Evolutionary conservation across 176 grass and related monocot genomes (phyloP).

Genomic region (maize (Zea mays)): DNA sequence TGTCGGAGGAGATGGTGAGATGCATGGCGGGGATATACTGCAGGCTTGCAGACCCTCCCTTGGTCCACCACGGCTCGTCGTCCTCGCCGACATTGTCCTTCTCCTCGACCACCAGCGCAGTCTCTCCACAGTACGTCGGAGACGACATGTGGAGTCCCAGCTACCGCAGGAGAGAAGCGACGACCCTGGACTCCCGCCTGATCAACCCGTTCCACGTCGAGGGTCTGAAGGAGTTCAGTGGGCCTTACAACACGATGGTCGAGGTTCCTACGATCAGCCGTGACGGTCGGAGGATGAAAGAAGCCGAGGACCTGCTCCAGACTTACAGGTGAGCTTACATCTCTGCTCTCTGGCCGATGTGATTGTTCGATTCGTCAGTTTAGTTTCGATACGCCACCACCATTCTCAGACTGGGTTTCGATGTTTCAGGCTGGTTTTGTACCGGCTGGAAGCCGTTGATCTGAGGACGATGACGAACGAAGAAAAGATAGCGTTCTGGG

Average conservation of each 20-base stretch:
- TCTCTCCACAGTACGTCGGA: conserved; percentile 74
- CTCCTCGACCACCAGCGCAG: conserved; percentile 69
- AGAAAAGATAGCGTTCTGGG: conserved; percentile 90
- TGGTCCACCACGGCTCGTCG: conserved; percentile 58
- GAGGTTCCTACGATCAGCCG: conserved; percentile 82
- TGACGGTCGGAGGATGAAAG: conserved; percentile 63
- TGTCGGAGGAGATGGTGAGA: conserved; percentile 91
- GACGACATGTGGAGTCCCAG: conserved; percentile 75
- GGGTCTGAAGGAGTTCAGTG: conserved; percentile 94
- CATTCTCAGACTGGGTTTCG: background rate
- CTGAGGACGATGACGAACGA: conserved; percentile 75
- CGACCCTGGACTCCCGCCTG: conserved; percentile 72
- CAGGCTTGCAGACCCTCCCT: conserved; percentile 82
- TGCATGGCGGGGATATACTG: conserved; percentile 84
- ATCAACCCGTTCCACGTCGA: conserved; percentile 94
- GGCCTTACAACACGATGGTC: conserved; percentile 92
- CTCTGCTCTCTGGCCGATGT: background rate
- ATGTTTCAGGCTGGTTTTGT: conserved; percentile 67
- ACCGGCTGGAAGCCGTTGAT: conserved; percentile 72
- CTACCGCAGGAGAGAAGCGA: conserved; percentile 59
- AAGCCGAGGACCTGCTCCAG: conserved; percentile 72
- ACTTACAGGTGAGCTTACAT: conserved; percentile 74
- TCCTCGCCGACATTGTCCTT: conserved; percentile 81
- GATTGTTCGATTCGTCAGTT: background rate
- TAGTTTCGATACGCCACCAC: background rate